A percentile compares a stretch with the other conserved stretches of the same genome.
Conservation (phyloP, 1,284 basidiomycete species). For the Vanrija humicola region DNA sequence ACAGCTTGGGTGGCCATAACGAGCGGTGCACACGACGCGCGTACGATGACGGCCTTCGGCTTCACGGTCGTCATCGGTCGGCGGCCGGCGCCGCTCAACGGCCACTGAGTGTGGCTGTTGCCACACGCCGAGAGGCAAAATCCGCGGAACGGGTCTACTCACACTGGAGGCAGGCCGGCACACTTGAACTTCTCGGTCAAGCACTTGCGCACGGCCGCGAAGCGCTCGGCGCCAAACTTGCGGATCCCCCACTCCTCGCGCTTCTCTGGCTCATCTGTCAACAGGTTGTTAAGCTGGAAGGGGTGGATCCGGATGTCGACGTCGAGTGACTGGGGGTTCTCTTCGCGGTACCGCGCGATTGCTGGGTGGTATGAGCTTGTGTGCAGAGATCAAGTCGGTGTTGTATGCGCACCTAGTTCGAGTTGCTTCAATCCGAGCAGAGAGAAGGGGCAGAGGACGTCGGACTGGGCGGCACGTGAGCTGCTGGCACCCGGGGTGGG, state of each 20-base stretch:
- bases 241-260: conserved; percentile 26
- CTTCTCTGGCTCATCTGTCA: conserved; percentile 23
- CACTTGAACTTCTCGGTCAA: conserved; percentile 35
- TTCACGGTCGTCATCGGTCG: too few species aligned
- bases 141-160: conserved; percentile 17
- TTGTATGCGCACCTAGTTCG: conserved; percentile 7
- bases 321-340: conserved; percentile 15
- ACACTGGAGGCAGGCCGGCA: conserved; percentile 29
- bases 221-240: conserved; percentile 42
- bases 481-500: neutral
- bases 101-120: too few species aligned
- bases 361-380: conserved; percentile 4
- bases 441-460: conserved; percentile 39
- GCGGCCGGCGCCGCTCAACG: too few species aligned
- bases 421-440: conserved; percentile 35
- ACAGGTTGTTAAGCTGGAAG: conserved; percentile 29
- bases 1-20: too few species aligned
- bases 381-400: neutral
- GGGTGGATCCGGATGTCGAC: conserved; percentile 39
- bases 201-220: conserved; percentile 24
- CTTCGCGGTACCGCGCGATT: conserved; percentile 16
- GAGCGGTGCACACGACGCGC: too few species aligned
- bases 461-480: conserved; percentile 17
- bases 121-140: neutral
- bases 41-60: too few species aligned